These are phyloP conservation scores for Wickerhamiella shivajii DNA, from an alignment of 805 yeast species.

Conservation along the genomic window DNA sequence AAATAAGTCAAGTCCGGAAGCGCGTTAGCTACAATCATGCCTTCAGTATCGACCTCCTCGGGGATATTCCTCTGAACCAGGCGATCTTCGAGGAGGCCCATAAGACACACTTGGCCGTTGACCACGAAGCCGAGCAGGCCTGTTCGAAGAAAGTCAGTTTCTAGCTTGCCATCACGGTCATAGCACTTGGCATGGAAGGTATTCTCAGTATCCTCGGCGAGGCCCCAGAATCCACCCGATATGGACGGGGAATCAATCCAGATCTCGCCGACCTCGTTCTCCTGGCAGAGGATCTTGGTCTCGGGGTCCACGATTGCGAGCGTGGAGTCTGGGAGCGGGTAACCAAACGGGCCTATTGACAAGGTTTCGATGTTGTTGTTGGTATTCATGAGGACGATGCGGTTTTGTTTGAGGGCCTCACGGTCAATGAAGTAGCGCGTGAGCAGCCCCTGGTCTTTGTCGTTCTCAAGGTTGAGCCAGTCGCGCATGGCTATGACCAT, in stretches of 20 bases:
- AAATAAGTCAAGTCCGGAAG: slow-evolving; percentile 37
- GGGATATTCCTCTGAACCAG: slow-evolving; percentile 26
- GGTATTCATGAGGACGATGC: slow-evolving; percentile 50
- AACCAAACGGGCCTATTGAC: slow-evolving; percentile 78
- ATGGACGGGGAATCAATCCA: slow-evolving; percentile 94
- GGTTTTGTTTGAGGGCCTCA: slow-evolving; percentile 55
- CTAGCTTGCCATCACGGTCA: slow-evolving; percentile 54
- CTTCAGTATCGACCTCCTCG: slow-evolving; percentile 7
- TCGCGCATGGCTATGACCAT: slow-evolving; percentile 85
- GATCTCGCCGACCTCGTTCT: slow-evolving; percentile 80
- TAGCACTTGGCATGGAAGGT: slow-evolving; percentile 73
- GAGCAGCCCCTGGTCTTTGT: slow-evolving; percentile 31
- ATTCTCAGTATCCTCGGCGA: slow-evolving; percentile 48
- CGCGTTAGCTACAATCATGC: slow-evolving; percentile 13
- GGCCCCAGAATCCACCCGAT: slow-evolving; percentile 79
- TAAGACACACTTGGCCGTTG: slow-evolving; percentile 73
- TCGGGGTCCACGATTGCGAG: slow-evolving; percentile 92
- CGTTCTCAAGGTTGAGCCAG: slow-evolving; percentile 36
- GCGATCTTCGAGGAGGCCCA: slow-evolving; percentile 86
- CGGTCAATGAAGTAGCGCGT: slow-evolving; percentile 59
- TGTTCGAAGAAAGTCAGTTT: slow-evolving; percentile 73
- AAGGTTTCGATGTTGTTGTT: slow-evolving; percentile 31
- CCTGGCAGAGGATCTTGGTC: slow-evolving; percentile 55
- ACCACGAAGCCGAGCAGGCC: slow-evolving; percentile 80
- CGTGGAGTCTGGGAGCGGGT: slow-evolving; percentile 86